phyloP scores from a whole-genome alignment of 2,329 filamentous ascomycete genomes.

The Colletotrichum sp. region DNA sequence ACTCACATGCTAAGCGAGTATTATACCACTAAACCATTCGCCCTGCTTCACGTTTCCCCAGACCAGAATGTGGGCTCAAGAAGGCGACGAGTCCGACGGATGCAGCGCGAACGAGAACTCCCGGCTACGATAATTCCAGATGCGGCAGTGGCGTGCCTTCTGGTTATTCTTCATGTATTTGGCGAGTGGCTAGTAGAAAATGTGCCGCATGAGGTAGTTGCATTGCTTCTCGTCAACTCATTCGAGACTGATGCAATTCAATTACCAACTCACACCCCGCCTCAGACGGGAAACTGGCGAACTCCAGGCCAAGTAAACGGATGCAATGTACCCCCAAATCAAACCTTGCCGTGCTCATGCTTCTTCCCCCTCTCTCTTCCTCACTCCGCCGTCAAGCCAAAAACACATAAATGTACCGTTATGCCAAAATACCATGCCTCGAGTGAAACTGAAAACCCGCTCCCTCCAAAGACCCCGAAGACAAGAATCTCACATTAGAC shows the following conservation, averaged over 20 bases:
- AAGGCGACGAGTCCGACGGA: background rate
- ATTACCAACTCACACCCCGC: background rate
- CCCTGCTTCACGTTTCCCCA: rapidly evolving
- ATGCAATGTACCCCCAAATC: background rate
- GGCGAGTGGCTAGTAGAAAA: rapidly evolving
- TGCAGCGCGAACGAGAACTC: background rate
- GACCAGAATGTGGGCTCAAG: rapidly evolving
- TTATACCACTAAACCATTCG: constrained; percentile 1
- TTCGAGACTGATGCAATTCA: background rate
- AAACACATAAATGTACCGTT: background rate
- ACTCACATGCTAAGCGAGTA: constrained; percentile 2
- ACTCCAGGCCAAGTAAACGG: background rate
- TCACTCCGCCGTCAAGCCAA: too few relatives aligned
- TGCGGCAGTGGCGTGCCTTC: background rate
- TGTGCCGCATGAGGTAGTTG: rapidly evolving
- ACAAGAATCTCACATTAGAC: too few relatives aligned
- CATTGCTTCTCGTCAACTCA: background rate
- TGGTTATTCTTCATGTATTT: rapidly evolving
- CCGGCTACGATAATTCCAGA: background rate
- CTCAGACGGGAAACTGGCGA: background rate
- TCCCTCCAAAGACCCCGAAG: too few relatives aligned
- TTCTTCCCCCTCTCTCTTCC: background rate
- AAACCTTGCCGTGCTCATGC: background rate
- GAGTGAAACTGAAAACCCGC: background rate
- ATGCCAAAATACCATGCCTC: background rate